phyloP scores from a whole-genome alignment of 371 early-diverging fungal species.

The Conidiobolus incongruus region DNA sequence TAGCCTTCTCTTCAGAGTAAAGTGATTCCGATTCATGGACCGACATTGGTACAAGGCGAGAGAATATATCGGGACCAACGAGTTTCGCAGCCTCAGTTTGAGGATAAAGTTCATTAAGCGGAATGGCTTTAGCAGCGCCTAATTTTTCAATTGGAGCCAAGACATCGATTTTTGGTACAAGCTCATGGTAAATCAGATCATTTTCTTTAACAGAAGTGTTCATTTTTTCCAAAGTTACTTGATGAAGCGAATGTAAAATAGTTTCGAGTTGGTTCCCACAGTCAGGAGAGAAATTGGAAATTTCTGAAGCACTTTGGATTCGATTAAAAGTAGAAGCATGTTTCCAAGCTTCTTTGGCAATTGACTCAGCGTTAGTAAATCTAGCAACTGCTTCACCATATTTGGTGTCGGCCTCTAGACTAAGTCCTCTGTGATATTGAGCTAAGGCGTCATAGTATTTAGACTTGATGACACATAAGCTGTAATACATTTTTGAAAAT shows the following conservation, averaged over 20 bases:
- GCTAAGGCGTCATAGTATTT: constrained; percentile 67
- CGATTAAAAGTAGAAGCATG: constrained; percentile 19
- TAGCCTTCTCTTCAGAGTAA: constrained; percentile 89
- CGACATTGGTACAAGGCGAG: constrained; percentile 62
- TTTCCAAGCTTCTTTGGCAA: constrained; percentile 66
- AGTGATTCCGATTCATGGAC: constrained; percentile 79
- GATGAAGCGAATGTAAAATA: constrained; percentile 26
- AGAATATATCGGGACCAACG: constrained; percentile 70
- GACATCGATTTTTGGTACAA: constrained; percentile 54
- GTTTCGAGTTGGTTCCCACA: constrained; percentile 34
- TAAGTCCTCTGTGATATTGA: constrained; percentile 55
- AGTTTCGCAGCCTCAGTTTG: constrained; percentile 42
- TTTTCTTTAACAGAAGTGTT: constrained; percentile 55
- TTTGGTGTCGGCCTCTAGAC: constrained; percentile 45
- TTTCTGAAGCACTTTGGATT: constrained; percentile 10
- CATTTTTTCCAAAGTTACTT: constrained; percentile 31
- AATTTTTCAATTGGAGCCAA: constrained; percentile 63
- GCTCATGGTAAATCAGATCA: constrained; percentile 84
- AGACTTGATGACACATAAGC: constrained; percentile 65
- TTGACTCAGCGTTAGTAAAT: constrained; percentile 42
- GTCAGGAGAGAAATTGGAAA: constrained; percentile 19
- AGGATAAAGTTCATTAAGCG: constrained; percentile 47
- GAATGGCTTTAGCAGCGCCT: constrained; percentile 44
- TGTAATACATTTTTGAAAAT: constrained; percentile 17
- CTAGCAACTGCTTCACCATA: constrained; percentile 75